Base-by-base conservation (phyloP, 2,329 filamentous ascomycete species). In the Botrytis paeoniae region DNA sequence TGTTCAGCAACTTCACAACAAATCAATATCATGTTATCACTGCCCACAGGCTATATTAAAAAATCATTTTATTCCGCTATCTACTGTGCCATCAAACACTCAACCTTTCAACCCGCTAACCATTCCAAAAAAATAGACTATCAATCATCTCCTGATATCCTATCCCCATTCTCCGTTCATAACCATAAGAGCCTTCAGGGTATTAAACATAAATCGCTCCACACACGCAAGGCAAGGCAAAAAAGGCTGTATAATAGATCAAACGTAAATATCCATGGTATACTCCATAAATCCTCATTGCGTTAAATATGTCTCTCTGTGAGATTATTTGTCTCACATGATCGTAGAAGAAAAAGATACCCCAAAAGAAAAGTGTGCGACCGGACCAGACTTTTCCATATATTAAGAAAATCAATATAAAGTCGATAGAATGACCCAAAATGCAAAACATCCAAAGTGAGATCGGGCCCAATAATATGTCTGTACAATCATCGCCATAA, bases 181-280 rank as follows among this genome's bases (percentile, higher is more conserved):
- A 68, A 41, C 65, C 65, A 41, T 68, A 57, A 57, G 6, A 25
- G 35, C 65, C 65, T 32, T 32, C n/a, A 57, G 65, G 65, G 65
- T 68, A 68, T 68, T 66, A 68, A 57, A 57, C 25, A 68, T 37
- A 68, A 57, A 32, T 43, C 48, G 65, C 65, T 68, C 65, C 65
- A 39, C 22, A 37, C 48, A 68, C 48, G 48, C 65, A 41, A 41
- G 35, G 48, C 41, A 68, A 41, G 16, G 60, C 60, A 57, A 29
- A 57, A 57, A 64, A 48, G 29, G 32, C 4, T 57, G 51, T 68
- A 57, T 57, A 57, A n/a, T 57, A 68, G 39, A 41, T 22, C 41
- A 22, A 39, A 43, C 65, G 48, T 57, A 57, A 16, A 32, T 57
- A 25, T 57, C 65, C 65, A 37, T 39, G 65, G 48, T 18, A 29